A percentile compares a stretch with the other conserved stretches of the same genome.
These are phyloP conservation scores for Bruguiera sexangula DNA, from an alignment of 345 rosid species.

Conservation along the genomic window DNA sequence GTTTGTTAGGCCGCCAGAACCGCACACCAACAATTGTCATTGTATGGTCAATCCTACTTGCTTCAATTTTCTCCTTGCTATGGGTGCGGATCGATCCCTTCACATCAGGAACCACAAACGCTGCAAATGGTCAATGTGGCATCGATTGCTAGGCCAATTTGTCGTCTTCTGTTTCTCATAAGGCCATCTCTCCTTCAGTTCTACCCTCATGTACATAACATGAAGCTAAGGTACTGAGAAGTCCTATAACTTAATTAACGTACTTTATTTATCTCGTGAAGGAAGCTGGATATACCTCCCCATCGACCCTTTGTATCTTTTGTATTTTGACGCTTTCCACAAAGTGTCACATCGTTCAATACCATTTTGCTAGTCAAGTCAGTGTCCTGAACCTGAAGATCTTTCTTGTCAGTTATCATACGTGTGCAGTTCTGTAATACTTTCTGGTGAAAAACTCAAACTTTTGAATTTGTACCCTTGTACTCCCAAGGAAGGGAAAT, in stretches of 20 bases:
- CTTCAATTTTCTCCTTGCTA: slow-evolving; percentile 96
- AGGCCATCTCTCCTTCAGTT: neutral
- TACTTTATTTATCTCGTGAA: neutral
- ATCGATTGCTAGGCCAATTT: slow-evolving; percentile 28
- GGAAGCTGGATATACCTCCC: neutral
- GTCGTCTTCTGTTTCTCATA: neutral
- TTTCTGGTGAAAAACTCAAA: slow-evolving; percentile 1
- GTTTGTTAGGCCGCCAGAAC: slow-evolving; percentile 92
- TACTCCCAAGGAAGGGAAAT: neutral
- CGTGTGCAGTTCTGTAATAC: slow-evolving; percentile 16
- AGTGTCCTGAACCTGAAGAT: too few relatives aligned
- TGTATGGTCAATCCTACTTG: slow-evolving; percentile 96
- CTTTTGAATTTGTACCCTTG: neutral
- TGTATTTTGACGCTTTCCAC: neutral
- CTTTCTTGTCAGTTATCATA: neutral
- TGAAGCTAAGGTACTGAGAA: slow-evolving; percentile 4
- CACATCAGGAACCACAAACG: slow-evolving; percentile 41
- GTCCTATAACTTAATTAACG: neutral
- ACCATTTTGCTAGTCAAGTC: too few relatives aligned
- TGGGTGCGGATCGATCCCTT: slow-evolving; percentile 98
- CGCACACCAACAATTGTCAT: slow-evolving; percentile 97
- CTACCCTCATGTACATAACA: slow-evolving; percentile 19
- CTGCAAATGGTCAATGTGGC: slow-evolving; percentile 64
- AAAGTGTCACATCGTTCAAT: slow-evolving; percentile 1
- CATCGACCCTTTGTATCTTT: neutral